Conservation (phyloP, 2,329 filamentous ascomycete genomes). For the Juglanconis oblonga region DNA sequence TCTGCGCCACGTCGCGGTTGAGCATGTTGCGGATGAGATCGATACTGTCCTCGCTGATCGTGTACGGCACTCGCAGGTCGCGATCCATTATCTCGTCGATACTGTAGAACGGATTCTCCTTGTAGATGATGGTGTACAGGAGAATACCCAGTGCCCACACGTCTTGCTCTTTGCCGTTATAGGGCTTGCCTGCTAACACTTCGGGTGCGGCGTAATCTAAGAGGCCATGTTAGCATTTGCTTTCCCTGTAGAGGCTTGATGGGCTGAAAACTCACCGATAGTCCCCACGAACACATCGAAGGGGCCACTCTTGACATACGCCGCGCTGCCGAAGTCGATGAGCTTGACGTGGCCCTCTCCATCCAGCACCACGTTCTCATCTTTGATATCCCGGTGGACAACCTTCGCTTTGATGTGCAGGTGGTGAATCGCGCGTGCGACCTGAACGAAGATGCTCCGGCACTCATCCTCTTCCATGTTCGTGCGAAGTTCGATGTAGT, state of each 20-base stretch:
- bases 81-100: slow-evolving; percentile 99
- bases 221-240: slow-evolving; percentile 10
- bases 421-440: slow-evolving; percentile 85
- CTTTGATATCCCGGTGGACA: slow-evolving; percentile 97
- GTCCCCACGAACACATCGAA: slow-evolving; percentile 99
- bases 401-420: slow-evolving; percentile 87
- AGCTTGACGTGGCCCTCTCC: slow-evolving; percentile 94
- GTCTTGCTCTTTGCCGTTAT: slow-evolving; percentile 94
- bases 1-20: slow-evolving; percentile 77
- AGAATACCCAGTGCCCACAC: slow-evolving; percentile 97
- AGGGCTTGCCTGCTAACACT: slow-evolving; percentile 86
- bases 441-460: slow-evolving; percentile 91
- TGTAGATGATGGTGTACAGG: slow-evolving; percentile 98
- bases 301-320: slow-evolving; percentile 96
- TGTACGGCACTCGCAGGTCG: slow-evolving; percentile 84
- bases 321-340: slow-evolving; percentile 96
- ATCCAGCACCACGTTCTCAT: slow-evolving; percentile 95
- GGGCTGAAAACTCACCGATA: slow-evolving; percentile 65
- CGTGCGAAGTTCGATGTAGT: slow-evolving; percentile 93
- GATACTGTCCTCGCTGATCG: slow-evolving; percentile 87
- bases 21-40: slow-evolving; percentile 90
- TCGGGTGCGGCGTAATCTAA: slow-evolving; percentile 98
- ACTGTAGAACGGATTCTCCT: slow-evolving; percentile 98
- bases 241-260: not conserved
- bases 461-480: slow-evolving; percentile 97